Conservation (phyloP, 2,329 filamentous ascomycete genomes). For the Trichoderma sp. region DNA sequence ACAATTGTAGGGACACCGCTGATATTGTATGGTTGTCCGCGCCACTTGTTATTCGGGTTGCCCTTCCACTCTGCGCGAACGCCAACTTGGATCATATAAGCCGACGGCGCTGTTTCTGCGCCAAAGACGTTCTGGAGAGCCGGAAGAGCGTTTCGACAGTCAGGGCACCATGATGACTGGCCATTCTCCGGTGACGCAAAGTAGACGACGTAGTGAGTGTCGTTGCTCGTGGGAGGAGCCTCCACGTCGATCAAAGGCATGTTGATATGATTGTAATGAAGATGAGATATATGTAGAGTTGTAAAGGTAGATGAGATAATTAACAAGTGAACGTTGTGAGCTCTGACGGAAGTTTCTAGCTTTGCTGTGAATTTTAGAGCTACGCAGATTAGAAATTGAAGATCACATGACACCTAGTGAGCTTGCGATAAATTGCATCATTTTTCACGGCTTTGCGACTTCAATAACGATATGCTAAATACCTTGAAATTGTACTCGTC, state of each 20-base stretch:
- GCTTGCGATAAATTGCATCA: constrained; percentile 18
- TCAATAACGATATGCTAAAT: background rate
- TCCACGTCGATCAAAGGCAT: constrained; percentile 39
- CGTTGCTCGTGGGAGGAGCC: constrained; percentile 33
- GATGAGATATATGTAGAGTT: background rate
- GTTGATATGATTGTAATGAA: constrained; percentile 7
- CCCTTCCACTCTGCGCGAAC: constrained; percentile 35
- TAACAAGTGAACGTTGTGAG: background rate
- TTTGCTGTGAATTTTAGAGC: background rate
- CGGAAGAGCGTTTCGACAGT: constrained; percentile 36
- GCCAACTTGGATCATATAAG: constrained; percentile 36
- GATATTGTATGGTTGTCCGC: constrained; percentile 36
- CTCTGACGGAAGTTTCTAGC: background rate
- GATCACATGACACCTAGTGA: constrained; percentile 22
- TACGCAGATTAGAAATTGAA: constrained; percentile 7
- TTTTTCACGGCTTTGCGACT: constrained; percentile 16
- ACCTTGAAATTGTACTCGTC: background rate
- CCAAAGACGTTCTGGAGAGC: constrained; percentile 36
- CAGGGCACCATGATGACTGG: constrained; percentile 39
- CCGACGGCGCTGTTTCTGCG: constrained; percentile 33
- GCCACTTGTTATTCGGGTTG: constrained; percentile 36
- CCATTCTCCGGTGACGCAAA: constrained; percentile 35
- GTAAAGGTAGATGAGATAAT: background rate
- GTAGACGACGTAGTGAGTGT: constrained; percentile 40
- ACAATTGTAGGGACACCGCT: constrained; percentile 38